Evolutionary conservation across 345 rosid species (phyloP), one percentile per base, ranked within the genome.

Genomic region (Melastoma malabathricum): DNA sequence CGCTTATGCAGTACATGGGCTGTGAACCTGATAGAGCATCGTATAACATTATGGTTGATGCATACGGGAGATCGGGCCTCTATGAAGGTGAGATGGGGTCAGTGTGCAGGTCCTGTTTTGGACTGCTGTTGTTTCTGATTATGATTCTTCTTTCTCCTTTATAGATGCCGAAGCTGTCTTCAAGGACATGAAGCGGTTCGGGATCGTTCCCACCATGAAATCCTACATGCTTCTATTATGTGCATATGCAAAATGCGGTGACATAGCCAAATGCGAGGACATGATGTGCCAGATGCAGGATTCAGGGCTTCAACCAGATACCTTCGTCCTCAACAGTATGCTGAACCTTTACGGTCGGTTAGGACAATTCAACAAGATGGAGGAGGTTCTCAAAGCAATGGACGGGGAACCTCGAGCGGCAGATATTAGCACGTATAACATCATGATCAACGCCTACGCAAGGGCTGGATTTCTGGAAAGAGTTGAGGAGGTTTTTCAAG

Each of bases 21-120:
- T 80, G 87, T 65, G 97, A 89, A 64, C 97, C 95, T 44, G 97
- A 85, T 63, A 67, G 89, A 73, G 97, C 95, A 64, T 85, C 97
- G 2, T 89, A 75, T 61, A 89, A 85, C 63, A 89, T 89, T 54
- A 78, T 89, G 93, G 97, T 89, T 3, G 97, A 89, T 68, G 97
- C 95, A 18, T 83, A 85, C 53, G 97, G 93, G 15, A 64, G 97
- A 73, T 79, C 89, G 18, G 97, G 94, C 13, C 90, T 77, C 66
- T 73, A 78, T 55, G 65, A 68, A 58, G 97, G 97, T 86, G 75
- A 69, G 52, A 29, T 10, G 38, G 38, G 38, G 38, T 29, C 38
- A 2, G 5, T 29, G 8, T 29, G 16, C 4, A 13, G 6, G 25
- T 14, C 5, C 31, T 50, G n/a, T n/a, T n/a, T n/a, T n/a, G n/a